A percentile compares a stretch with the other conserved stretches of the same genome.
These are phyloP conservation scores for Lepidium sativum DNA, from an alignment of 345 rosid species.

Conservation along the genomic window DNA sequence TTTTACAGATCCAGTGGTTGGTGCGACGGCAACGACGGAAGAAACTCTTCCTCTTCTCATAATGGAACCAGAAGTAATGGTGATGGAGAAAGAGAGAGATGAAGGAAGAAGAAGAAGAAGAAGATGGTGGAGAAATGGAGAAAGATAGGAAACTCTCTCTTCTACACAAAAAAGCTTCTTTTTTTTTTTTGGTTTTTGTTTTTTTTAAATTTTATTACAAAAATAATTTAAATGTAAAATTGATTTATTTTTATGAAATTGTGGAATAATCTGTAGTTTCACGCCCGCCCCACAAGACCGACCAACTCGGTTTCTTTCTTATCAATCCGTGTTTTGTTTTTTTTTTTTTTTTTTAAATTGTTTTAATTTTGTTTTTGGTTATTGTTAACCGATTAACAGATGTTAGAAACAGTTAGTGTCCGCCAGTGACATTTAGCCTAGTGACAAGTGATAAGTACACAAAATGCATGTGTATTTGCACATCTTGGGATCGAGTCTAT, in stretches of 20 bases:
- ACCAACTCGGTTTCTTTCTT: slow-evolving; percentile 19
- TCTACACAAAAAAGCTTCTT: background rate
- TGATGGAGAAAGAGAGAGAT: slow-evolving; percentile 18
- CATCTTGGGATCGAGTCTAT: too few species aligned
- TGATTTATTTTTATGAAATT: too few species aligned
- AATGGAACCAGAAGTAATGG: too few species aligned
- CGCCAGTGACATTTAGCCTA: too few species aligned
- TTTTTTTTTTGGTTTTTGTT: too few species aligned
- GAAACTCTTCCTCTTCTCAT: slow-evolving; percentile 67
- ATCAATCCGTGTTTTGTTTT: too few species aligned
- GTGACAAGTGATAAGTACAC: too few species aligned
- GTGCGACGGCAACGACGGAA: slow-evolving; percentile 21
- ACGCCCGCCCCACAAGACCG: slow-evolving; percentile 28
- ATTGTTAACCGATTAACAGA: too few species aligned
- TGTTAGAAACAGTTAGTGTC: too few species aligned
- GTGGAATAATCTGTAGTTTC: slow-evolving; percentile 19
- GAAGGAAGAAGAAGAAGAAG: slow-evolving; percentile 7
- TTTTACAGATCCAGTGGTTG: slow-evolving; percentile 32
- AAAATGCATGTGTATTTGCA: too few species aligned
- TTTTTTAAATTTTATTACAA: background rate
- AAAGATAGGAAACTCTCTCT: slow-evolving; percentile 1
- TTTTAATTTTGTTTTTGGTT: too few species aligned
- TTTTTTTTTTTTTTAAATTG: slow-evolving; percentile 12
- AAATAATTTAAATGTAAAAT: slow-evolving; percentile 13
- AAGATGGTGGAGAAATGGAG: background rate